Evolutionary conservation across 805 yeast genomes (phyloP), one percentile per base, ranked within the genome.

Genomic region (Wickerhamiella domercqiae): DNA sequence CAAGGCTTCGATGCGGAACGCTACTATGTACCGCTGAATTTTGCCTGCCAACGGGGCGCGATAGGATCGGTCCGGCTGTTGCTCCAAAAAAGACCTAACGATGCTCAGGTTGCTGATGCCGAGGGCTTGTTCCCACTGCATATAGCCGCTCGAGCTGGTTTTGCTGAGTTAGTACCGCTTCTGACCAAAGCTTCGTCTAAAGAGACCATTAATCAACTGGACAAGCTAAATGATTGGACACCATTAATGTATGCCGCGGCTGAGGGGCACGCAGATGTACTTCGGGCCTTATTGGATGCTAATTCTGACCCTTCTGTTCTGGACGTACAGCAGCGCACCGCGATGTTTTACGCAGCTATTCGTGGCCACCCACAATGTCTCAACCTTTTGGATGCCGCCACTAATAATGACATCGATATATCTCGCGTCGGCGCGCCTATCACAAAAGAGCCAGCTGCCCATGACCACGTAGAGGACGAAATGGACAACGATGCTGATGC

Each of bases 171-270:
- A 22, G 73, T 90, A 9, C 70, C 76, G 21, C 56, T 84, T 33
- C 60, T 90, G 24, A 54, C 53, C 14, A 60, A 68, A n/a, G 67
- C 77, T 45, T 57, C 59, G 7, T 59, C 80, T 1, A 73, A 78
- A 49, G 16, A 7, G 13, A 16, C 16, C n/a, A 72, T 87, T 4
- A 80, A 90, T 56, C 75, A 71, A 41, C 50, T 75, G 6, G 97
- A 90, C 57, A 78, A 81, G 37, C 73, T 83, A 39, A 84, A 86
- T 53, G 78, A 78, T 48, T 90, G 97, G 96, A 75, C 95, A 0
- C 94, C 97, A 0, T 67, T 90, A 2, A 82, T 84, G 50, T 87
- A 90, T 55, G 81, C 94, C 16, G 86, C 86, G 1, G 72, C 74
- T 45, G 87, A 81, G 47, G 96, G 96, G 1, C 82, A 78, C 53